Evolutionary conservation across 2,329 filamentous ascomycete genomes (phyloP), one percentile per base, ranked within the genome.

Genomic region (Ophioceras dolichostomum): DNA sequence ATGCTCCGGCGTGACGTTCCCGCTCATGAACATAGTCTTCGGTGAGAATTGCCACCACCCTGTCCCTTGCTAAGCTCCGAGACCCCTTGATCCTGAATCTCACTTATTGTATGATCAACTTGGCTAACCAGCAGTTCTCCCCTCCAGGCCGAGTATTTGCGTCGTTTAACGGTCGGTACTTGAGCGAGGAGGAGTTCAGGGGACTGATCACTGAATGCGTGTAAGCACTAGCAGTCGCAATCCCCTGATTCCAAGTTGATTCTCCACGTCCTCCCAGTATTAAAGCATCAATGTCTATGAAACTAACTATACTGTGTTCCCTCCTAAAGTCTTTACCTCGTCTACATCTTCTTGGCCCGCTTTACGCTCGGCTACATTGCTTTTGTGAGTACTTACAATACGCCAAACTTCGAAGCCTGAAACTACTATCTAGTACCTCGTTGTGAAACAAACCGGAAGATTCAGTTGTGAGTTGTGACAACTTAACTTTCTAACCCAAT

Each of bases 271-370:
- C n/a, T n/a, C n/a, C n/a, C n/a, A n/a, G n/a, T n/a, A n/a, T n/a
- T n/a, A n/a, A n/a, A n/a, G n/a, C n/a, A n/a, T n/a, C n/a, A n/a
- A n/a, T n/a, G n/a, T n/a, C n/a, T n/a, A n/a, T n/a, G n/a, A n/a
- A n/a, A n/a, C n/a, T n/a, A n/a, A n/a, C n/a, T n/a, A n/a, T n/a
- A n/a, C n/a, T n/a, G n/a, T 3, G 4, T 10, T 14, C 29, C 32
- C 3, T 35, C 20, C 22, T n/a, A n/a, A n/a, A 72, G 44, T 47
- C 63, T 85, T 1, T 84, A 78, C 50, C 74, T 86, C 45, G 67
- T 85, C 37, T 75, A 76, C 38, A 60, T 87, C 3, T 87, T 86
- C 50, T 54, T 84, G 28, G 79, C 62, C 10, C 73, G 78, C 31
- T 75, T 82, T 41, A 50, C 61, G 19, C 57, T 83, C 12, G 71